Evolutionary conservation across 1,139 yeast genomes (phyloP).

Genomic region (Taphrina pruni): DNA sequence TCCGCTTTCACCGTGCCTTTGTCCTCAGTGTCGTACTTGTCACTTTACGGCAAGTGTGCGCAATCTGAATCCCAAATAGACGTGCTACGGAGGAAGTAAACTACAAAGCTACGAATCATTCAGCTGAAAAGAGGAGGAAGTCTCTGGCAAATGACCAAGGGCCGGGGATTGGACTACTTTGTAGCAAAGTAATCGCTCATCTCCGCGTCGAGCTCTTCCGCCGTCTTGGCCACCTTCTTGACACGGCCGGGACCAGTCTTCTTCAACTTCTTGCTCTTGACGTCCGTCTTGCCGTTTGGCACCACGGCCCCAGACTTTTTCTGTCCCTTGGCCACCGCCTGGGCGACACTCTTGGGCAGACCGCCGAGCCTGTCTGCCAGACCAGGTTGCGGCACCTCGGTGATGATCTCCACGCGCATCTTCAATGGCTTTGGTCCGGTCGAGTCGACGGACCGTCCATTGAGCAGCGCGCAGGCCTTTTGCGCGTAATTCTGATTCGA

Average conservation of each 20-base stretch:
- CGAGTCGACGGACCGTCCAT: conserved; percentile 86
- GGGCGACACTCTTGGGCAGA: conserved; percentile 41
- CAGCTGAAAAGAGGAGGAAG: no score
- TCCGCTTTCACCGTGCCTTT: background rate
- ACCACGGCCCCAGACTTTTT: conserved; percentile 54
- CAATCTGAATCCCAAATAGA: background rate
- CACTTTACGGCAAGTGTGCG: background rate
- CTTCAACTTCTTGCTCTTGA: conserved; percentile 34
- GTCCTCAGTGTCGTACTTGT: background rate
- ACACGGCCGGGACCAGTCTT: conserved; percentile 42
- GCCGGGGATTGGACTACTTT: conserved; percentile 9
- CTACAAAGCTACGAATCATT: background rate
- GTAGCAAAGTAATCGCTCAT: conserved; percentile 73
- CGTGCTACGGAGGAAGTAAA: background rate
- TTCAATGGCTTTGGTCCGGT: conserved; percentile 69
- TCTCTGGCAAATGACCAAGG: no score
- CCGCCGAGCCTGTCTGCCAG: conserved; percentile 56
- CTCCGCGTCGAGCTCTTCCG: conserved; percentile 90
- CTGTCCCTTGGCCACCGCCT: conserved; percentile 48
- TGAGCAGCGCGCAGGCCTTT: conserved; percentile 79
- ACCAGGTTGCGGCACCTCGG: conserved; percentile 19
- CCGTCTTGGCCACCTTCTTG: conserved; percentile 64
- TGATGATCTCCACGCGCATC: conserved; percentile 47
- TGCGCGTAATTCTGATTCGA: conserved; percentile 63
- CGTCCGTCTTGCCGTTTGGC: conserved; percentile 40